Base-by-base conservation (phyloP, 352 stramenopile genomes). In the Globisporangium echinulatum region DNA sequence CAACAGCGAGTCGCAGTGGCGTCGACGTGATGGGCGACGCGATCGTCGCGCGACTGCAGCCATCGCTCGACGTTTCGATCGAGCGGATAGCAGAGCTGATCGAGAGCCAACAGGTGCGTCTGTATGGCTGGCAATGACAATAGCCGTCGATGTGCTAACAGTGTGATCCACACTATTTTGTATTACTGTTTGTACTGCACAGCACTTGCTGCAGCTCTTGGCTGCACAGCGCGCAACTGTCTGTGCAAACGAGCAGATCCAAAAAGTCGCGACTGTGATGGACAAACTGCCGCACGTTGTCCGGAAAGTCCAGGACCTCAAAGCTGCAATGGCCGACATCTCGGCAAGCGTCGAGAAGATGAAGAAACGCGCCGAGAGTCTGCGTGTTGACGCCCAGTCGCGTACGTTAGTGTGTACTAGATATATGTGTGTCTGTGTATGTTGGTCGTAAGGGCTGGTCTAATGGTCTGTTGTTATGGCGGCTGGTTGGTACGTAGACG, bases 371-470 rank as follows among this genome's bases (percentile, higher is more conserved):
- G 72, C 76, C 13, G 82, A 92, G 54, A 75, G 51, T 44, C 56
- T 92, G 5, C 80, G 80, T n/a, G 74, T 92, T 38, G 82, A 92
- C 40, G 80, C 82, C 3, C 82, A 92, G 59, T 92, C 82, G 11
- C 64, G 82, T 92, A 78, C 63, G 82, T 79, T 19, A 7, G 8
- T 37, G 47, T 42, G 46, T 51, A 9, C 38, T 42, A 25, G 19
- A 14, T 46, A 25, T 33, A 9, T 40, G n/a, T 17, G 4, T 50
- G 15, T 39, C 11, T 38, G 5, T 44, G 4, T 13, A 11, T 19
- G 1, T 54, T 48, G 37, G 6, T 2, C 4, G 6, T 48, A 15
- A 4, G 0, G 42, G 4, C 42, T 10, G 4, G 42, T 5, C 42
- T 48, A 15, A 48, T n/a, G 1, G 43, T 17, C 13, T 48, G 43